Base-by-base conservation (phyloP, 2,329 filamentous ascomycete genomes). In the Hypoxylon sp. region DNA sequence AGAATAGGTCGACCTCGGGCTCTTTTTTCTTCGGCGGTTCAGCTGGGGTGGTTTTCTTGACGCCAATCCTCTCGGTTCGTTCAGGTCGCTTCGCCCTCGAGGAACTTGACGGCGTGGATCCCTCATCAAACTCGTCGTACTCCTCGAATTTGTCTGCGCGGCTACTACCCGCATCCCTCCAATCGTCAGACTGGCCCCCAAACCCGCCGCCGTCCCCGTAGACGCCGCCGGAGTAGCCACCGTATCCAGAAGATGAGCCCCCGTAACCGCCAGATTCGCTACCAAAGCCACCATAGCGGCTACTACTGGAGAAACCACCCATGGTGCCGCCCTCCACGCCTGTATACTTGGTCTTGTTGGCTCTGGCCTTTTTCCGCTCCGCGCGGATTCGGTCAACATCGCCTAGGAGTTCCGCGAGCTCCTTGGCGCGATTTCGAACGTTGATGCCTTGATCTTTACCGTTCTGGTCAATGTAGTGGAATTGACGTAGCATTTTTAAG, bases 391-490 rank as follows among this genome's bases (percentile, higher is more conserved):
- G 88, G 17, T 98, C 95, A 66, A 98, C 94, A 74, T 99, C 96
- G 75, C 93, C 86, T 53, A 99, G 86, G n/a, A 99, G 88, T 71
- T 99, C 97, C 11, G 93, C 92, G 55, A 99, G 86, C 83, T 99
- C 96, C 82, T 98, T 98, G 73, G 96, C 94, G 72, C 96, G 89
- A 83, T 98, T 98, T 73, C 96, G 92, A 66, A 99, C 96, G 78
- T 99, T 99, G 81, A 99, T 90, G 68, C 96, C 96, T 81, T 99
- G 96, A 78, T 99, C 96, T 81, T 99, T 99, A 80, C 96, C 96
- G 81, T 98, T 98, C 79, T 89, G 87, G 78, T 99, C 90, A 81
- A 99, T 98, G 82, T 87, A 99, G 83, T 99, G 96, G 82, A 99
- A 99, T 80, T 99, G 96, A 64, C 94, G 93, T 62, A 99, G 88